Evolutionary conservation across 2,329 filamentous ascomycete species (phyloP).

Genomic region (Aspergillus glaucus): DNA sequence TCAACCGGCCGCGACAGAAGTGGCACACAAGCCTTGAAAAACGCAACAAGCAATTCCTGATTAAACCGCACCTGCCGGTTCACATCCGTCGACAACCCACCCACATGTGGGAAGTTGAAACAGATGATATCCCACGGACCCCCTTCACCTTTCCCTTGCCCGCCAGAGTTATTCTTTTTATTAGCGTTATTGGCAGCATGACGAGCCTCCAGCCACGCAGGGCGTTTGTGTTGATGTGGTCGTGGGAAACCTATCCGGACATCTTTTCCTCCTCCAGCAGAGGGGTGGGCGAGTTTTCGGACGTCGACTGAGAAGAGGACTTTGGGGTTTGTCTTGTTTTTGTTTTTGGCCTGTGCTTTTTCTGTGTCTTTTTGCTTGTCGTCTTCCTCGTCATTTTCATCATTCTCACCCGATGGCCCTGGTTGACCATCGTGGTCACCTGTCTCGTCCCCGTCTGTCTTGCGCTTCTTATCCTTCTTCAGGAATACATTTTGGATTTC

Average conservation of each 20-base stretch:
- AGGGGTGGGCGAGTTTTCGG: conserved; percentile 32
- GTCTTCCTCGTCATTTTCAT: conserved; percentile 2
- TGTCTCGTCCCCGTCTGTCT: neutral
- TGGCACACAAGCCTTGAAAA: conserved; percentile 41
- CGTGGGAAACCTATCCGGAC: conserved; percentile 36
- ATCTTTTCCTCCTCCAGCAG: conserved; percentile 37
- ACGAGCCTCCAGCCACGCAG: conserved; percentile 14
- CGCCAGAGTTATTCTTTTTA: neutral
- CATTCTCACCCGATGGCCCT: neutral
- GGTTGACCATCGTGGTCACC: conserved; percentile 8
- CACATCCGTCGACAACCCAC: conserved; percentile 84
- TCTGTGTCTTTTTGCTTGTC: conserved; percentile 4
- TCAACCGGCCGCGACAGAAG: conserved; percentile 28
- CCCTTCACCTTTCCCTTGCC: conserved; percentile 5
- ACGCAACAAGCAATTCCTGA: conserved; percentile 53
- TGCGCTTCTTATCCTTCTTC: neutral
- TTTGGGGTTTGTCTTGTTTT: conserved; percentile 15
- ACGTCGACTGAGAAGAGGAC: conserved; percentile 41
- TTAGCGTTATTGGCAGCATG: neutral
- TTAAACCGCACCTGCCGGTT: conserved; percentile 92
- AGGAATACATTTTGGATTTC: conserved; percentile 24
- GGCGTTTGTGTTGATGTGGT: conserved; percentile 19
- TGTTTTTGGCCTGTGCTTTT: neutral
- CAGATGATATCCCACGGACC: conserved; percentile 67
- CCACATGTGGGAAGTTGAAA: conserved; percentile 97